Evolutionary conservation across 352 stramenopile species (phyloP).

Genomic region (Pythium oligandrum): DNA sequence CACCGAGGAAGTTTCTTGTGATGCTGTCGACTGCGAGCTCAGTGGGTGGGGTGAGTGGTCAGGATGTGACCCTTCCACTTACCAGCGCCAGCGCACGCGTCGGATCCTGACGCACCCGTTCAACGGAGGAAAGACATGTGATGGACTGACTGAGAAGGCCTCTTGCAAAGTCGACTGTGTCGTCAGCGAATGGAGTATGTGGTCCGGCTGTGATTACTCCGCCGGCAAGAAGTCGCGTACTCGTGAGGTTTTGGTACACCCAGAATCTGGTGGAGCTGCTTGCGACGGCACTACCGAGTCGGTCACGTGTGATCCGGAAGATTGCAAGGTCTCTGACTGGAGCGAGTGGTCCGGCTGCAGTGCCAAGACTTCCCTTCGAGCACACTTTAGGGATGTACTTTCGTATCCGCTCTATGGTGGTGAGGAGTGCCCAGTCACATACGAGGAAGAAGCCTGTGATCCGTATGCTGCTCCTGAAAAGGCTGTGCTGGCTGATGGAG

Average conservation of each 20-base stretch:
- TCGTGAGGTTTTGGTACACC: slow-evolving; percentile 28
- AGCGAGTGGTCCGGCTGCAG: slow-evolving; percentile 48
- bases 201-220: slow-evolving; percentile 39
- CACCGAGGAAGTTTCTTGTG: slow-evolving; percentile 34
- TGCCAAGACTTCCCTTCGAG: slow-evolving; percentile 32
- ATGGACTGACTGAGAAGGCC: slow-evolving; percentile 12
- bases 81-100: slow-evolving; percentile 33
- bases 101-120: slow-evolving; percentile 26
- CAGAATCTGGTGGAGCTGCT: slow-evolving; percentile 15
- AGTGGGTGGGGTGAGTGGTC: slow-evolving; percentile 49
- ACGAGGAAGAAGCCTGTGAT: slow-evolving; percentile 17
- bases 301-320: slow-evolving; percentile 28
- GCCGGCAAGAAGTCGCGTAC: slow-evolving; percentile 37
- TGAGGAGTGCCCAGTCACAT: slow-evolving; percentile 18
- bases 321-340: slow-evolving; percentile 42
- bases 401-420: slow-evolving; percentile 30
- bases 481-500: no score
- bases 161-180: slow-evolving; percentile 46
- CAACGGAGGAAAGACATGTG: slow-evolving; percentile 31
- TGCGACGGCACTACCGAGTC: slow-evolving; percentile 25
- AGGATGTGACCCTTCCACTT: slow-evolving; percentile 26
- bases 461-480: background rate
- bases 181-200: slow-evolving; percentile 39
- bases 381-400: slow-evolving; percentile 26
- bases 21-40: slow-evolving; percentile 30